Conservation (phyloP, 331 rosid species). For the Dryas integrifolia region DNA sequence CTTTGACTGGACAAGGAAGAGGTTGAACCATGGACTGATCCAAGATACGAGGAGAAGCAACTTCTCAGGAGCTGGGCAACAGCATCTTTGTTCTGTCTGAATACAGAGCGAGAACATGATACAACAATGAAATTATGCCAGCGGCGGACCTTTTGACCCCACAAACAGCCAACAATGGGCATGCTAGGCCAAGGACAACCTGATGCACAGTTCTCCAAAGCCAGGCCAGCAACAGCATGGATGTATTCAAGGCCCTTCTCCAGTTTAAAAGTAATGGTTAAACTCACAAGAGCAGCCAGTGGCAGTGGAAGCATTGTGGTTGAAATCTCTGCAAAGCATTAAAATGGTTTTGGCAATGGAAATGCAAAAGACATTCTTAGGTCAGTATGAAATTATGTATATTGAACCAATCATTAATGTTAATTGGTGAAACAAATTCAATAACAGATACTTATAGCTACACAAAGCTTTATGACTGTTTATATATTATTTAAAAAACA, state of each 20-base stretch:
- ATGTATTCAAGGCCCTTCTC: constrained; percentile 60
- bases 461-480: background rate
- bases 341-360: constrained; percentile 29
- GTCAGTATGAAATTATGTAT: constrained; percentile 6
- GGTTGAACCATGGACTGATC: constrained; percentile 34
- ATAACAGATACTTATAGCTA: too few relatives aligned
- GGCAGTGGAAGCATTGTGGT: constrained; percentile 69
- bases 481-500: background rate
- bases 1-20: constrained; percentile 42
- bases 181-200: constrained; percentile 78
- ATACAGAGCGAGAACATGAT: constrained; percentile 62
- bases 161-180: constrained; percentile 61
- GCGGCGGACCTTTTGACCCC: constrained; percentile 85
- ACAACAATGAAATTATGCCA: constrained; percentile 80
- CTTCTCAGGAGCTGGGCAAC: constrained; percentile 70
- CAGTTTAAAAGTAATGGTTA: constrained; percentile 79
- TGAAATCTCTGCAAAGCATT: constrained; percentile 41
- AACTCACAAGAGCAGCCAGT: constrained; percentile 79
- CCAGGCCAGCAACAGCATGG: constrained; percentile 67
- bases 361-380: background rate
- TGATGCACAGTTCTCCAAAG: constrained; percentile 65
- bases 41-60: constrained; percentile 69
- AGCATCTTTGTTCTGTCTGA: constrained; percentile 54
- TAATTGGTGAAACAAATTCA: background rate
- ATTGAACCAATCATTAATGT: background rate